Evolutionary conservation across 2,329 filamentous ascomycete species (phyloP).

Genomic region (Daldinia sp.): DNA sequence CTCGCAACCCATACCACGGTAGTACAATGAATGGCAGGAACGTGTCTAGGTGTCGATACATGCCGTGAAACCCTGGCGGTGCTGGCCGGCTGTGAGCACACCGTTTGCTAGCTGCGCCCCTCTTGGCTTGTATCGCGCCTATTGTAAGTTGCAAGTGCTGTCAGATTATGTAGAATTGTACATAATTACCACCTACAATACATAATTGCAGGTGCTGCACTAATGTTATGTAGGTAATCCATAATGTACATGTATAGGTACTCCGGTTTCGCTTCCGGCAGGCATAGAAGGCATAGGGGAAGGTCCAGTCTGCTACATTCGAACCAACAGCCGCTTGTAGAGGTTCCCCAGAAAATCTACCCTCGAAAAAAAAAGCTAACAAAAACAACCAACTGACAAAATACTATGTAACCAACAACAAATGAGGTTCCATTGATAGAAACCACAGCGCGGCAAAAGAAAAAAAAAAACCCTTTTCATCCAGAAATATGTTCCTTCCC

Average conservation of each 20-base stretch:
- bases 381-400: neutral
- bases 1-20: conserved; percentile 25
- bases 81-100: conserved; percentile 33
- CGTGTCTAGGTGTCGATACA: conserved; percentile 36
- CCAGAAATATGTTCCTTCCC: neutral
- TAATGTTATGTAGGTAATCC: too few relatives aligned
- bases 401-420: neutral
- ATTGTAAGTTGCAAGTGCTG: conserved; percentile 17
- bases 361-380: neutral
- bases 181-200: neutral
- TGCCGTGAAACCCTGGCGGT: conserved; percentile 38
- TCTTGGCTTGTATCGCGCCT: conserved; percentile 16
- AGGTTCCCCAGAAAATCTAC: conserved; percentile 28
- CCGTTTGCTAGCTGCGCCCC: conserved; percentile 42
- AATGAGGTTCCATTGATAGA: conserved; percentile 7
- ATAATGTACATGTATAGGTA: conserved; percentile 13
- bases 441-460: conserved; percentile 3
- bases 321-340: conserved; percentile 6
- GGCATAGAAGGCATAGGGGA: neutral
- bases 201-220: too few relatives aligned
- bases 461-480: neutral
- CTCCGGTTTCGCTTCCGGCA: conserved; percentile 16
- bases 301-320: neutral
- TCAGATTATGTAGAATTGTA: conserved; percentile 28
- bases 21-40: conserved; percentile 36